phyloP scores from a whole-genome alignment of 2,329 filamentous ascomycete species.

The Beauveria brongniartii region DNA sequence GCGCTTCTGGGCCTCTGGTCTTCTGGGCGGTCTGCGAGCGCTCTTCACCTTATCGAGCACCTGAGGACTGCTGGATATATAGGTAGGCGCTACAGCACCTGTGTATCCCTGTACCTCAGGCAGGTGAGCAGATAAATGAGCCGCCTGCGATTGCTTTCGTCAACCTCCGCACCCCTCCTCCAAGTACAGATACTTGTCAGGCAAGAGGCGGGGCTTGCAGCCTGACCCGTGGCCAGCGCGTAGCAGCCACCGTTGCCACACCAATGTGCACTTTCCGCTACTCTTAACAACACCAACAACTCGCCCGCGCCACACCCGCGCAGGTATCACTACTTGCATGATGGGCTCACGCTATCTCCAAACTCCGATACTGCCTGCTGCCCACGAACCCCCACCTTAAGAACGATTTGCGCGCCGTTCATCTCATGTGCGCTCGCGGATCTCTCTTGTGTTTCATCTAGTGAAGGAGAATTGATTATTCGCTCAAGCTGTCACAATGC shows the following conservation, averaged over 20 bases:
- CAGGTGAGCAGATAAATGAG: neutral
- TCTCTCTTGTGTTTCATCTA: neutral
- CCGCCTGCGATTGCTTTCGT: neutral
- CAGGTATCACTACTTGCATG: neutral
- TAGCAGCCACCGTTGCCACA: slow-evolving; percentile 9
- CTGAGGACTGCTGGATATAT: too few species aligned
- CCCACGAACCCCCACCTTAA: neutral
- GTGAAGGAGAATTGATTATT: too few species aligned
- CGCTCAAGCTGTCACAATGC: neutral
- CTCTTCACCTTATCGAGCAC: neutral
- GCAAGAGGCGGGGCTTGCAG: neutral
- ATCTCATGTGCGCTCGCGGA: neutral
- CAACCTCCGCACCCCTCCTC: neutral
- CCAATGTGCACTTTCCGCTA: neutral
- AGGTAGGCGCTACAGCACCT: too few species aligned
- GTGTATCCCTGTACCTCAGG: neutral
- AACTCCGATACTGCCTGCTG: neutral
- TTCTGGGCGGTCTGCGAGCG: neutral
- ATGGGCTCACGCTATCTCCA: neutral
- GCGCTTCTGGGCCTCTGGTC: neutral
- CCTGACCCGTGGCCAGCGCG: neutral
- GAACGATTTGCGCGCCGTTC: neutral
- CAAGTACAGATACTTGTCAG: slow-evolving; percentile 2
- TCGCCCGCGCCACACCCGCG: neutral
- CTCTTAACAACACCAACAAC: neutral